Evolutionary conservation across 768 basidiomycete genomes (phyloP).

Genomic region (Suillus plorans): DNA sequence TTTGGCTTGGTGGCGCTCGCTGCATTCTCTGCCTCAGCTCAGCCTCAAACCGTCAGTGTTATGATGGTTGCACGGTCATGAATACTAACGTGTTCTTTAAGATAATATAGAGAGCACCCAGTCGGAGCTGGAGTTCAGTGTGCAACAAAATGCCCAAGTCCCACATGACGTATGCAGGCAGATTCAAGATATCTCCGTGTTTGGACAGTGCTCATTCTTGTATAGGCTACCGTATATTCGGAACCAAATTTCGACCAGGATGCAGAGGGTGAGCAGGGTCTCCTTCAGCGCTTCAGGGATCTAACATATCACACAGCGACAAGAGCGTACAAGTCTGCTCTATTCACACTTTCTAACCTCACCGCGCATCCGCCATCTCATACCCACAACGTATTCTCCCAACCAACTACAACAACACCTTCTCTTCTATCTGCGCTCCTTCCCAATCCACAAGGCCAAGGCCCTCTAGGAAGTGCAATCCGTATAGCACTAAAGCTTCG

Average conservation of each 20-base stretch:
- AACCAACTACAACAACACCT: slow-evolving; percentile 36
- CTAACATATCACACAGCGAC: slow-evolving; percentile 43
- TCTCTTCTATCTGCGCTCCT: slow-evolving; percentile 66
- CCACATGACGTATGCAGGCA: background rate
- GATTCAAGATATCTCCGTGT: background rate
- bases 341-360: slow-evolving; percentile 63
- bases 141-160: background rate
- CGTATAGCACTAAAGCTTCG: slow-evolving; percentile 69
- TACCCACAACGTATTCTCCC: slow-evolving; percentile 47
- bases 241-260: slow-evolving; percentile 39
- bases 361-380: slow-evolving; percentile 59
- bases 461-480: slow-evolving; percentile 67
- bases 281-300: background rate
- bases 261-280: slow-evolving; percentile 46
- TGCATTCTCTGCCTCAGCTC: slow-evolving; percentile 45
- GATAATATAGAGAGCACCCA: background rate
- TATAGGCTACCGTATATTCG: slow-evolving; percentile 14
- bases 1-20: slow-evolving; percentile 57
- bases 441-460: slow-evolving; percentile 74
- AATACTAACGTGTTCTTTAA: background rate
- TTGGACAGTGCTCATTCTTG: background rate
- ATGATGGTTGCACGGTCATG: background rate
- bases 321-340: slow-evolving; percentile 75
- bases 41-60: slow-evolving; percentile 18
- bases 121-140: background rate